Conservation (phyloP, 768 basidiomycete species). For the Pulveroboletus sp. region DNA sequence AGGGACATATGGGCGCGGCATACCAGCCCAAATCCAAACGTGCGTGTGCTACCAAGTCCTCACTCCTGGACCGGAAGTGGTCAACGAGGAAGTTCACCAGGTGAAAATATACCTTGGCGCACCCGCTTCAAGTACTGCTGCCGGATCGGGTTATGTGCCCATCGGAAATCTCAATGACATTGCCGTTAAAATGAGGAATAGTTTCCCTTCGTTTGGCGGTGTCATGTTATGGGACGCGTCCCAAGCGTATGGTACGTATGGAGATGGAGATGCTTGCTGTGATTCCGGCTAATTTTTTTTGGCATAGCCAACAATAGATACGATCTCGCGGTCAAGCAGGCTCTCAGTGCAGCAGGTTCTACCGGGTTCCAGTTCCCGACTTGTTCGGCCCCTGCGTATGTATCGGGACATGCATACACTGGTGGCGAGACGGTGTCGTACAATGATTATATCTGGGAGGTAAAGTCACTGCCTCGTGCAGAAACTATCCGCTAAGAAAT, state of each 20-base stretch:
- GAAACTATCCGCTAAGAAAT: background rate
- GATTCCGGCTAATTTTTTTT: conserved; percentile 5
- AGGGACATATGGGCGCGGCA: conserved; percentile 45
- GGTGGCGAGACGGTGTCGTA: conserved; percentile 52
- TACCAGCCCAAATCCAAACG: conserved; percentile 38
- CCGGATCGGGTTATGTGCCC: conserved; percentile 37
- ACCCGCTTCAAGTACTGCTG: conserved; percentile 38
- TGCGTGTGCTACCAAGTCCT: conserved; percentile 13
- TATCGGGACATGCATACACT: conserved; percentile 45
- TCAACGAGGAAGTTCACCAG: conserved; percentile 9
- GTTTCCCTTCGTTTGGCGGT: conserved; percentile 41
- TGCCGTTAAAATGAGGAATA: conserved; percentile 31
- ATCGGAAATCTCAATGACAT: conserved; percentile 31
- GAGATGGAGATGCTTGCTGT: background rate
- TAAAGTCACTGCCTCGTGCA: conserved; percentile 17
- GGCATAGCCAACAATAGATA: conserved; percentile 51
- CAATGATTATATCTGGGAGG: conserved; percentile 63
- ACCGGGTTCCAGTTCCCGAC: conserved; percentile 62
- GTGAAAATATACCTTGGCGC: conserved; percentile 43
- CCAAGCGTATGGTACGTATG: conserved; percentile 32
- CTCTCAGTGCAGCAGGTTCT: conserved; percentile 56
- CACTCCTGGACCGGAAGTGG: background rate
- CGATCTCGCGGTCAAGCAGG: conserved; percentile 57
- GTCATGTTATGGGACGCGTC: conserved; percentile 45
- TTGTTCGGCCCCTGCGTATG: conserved; percentile 53